Conservation (phyloP, 2,329 filamentous ascomycete species). For the Phyllosticta capitalensis region DNA sequence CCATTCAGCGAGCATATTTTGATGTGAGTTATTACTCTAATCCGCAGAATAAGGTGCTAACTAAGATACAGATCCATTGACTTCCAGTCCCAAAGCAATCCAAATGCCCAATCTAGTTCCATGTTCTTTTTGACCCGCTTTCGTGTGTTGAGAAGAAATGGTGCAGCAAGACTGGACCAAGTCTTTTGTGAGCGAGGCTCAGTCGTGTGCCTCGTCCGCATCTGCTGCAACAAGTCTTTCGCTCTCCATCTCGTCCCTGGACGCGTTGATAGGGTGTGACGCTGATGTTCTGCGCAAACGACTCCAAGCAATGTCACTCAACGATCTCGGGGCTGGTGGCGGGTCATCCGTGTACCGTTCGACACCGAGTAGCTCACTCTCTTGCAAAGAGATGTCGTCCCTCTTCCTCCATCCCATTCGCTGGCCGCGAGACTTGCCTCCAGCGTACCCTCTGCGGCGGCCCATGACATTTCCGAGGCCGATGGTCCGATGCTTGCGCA, state of each 20-base stretch:
- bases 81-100: no score
- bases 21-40: no score
- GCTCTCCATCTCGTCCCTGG: slow-evolving; percentile 28
- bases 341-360: slow-evolving; percentile 10
- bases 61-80: no score
- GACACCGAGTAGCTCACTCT: slow-evolving; percentile 16
- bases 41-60: no score
- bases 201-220: neutral
- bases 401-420: slow-evolving; percentile 22
- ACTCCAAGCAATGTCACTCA: slow-evolving; percentile 18
- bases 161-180: no score
- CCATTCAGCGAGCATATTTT: no score
- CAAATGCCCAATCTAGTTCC: no score
- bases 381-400: slow-evolving; percentile 22
- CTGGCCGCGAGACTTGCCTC: slow-evolving; percentile 26
- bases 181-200: no score
- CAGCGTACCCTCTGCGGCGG: slow-evolving; percentile 28
- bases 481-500: slow-evolving; percentile 31
- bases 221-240: slow-evolving; percentile 24
- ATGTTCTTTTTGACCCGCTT: no score
- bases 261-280: slow-evolving; percentile 21
- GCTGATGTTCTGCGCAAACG: slow-evolving; percentile 19
- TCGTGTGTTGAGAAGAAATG: no score
- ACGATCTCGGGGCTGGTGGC: neutral
- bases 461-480: slow-evolving; percentile 29